Evolutionary conservation across 2,329 filamentous ascomycete genomes (phyloP), one percentile per base, ranked within the genome.

Genomic region (Microcyclospora pomicola): DNA sequence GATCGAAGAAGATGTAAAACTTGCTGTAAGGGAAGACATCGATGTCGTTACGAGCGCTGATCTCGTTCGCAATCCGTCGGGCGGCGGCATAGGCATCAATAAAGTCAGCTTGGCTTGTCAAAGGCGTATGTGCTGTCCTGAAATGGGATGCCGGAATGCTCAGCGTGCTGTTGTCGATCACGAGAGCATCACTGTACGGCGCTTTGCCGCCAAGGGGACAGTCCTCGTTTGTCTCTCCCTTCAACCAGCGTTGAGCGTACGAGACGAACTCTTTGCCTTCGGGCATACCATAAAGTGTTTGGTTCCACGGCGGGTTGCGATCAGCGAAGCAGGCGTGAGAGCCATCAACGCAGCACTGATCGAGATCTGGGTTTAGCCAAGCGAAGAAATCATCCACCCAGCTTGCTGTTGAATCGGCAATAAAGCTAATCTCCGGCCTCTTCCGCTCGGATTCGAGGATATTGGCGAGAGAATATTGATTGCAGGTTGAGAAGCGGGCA

Each of bases 1-100:
- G 91, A 57, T 98, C 91, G 58, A 98, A 98, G 72, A 96, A 98
- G 58, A 98, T 87, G 66, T 98, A 98, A 59, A 94, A 94, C 43
- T 95, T 80, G 49, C 84, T 92, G 65, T 98, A 98, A 0, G 91
- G 85, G 69, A 98, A 98, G 2, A 98, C 79, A 15, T 91, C 78
- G 15, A 83, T 75, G 2, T 85, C 85, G 4, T 86, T 87, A 36
- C 72, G 69, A 37, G 72, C 62, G 11, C 72, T 79, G 36, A 98
- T 78, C 19, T 82, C 80, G 10, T 76, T 65, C 0, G 88, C 78
- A 45, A 98, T 94, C 42, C 91, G 82, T 13, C 88, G 82, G 2
- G 91, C 91, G 1, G 88, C 76, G 5, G 80, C 77, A 59, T 96
- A 95, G 0, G 91, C 85, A 19, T 77, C 71, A 61, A 98, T 98